Evolutionary conservation across 139 green algal genomes (phyloP), one percentile per base, ranked within the genome.

Genomic region (Auxenochlorella pyrenoidosa): DNA sequence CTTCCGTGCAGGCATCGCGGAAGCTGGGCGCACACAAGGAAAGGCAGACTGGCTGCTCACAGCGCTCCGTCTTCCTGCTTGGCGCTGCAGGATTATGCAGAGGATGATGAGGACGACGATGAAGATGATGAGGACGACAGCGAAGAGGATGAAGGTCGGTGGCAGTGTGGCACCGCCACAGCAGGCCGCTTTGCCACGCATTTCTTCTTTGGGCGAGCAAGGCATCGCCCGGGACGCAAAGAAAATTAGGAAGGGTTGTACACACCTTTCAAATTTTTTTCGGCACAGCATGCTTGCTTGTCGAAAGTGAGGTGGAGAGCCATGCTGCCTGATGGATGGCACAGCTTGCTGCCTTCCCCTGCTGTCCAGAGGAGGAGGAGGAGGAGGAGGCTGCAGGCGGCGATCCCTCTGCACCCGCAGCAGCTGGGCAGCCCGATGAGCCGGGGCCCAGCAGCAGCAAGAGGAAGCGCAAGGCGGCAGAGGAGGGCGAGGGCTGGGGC

Each of bases 391-490:
- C 73, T 34, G 63, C 41, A 54, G 59, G n/a, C 10, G 51, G 59
- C 41, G 85, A 85, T 51, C 43, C 77, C 40, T 40, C 77, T 1
- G 40, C 65, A 40, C 63, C 68, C 16, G 43, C 66, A 0, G 81
- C 75, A 70, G 72, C 59, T 12, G 41, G 66, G 13, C 83, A 91
- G 38, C 60, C 82, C 5, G 88, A 77, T 0, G 83, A 82, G 30
- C 75, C 85, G 2, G 72, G 82, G 43, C 82, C 88, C 36, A 87
- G 59, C 71, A 40, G 26, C 66, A 70, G 41, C 80, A 89, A 89
- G 82, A 44, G 30, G 41, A 85, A 85, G 63, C 80, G 85, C 38
- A 84, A 72, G 86, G 47, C 26, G 43, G 43, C 22, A 24, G 51
- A 78, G 28, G 54, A 43, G 38, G 81, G 36, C 79, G 80, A 85